A percentile compares a stretch with the other conserved stretches of the same genome.
These are phyloP conservation scores for Dissophora ornata DNA, from an alignment of 192 early-diverging fungal genomes.

Conservation along the genomic window DNA sequence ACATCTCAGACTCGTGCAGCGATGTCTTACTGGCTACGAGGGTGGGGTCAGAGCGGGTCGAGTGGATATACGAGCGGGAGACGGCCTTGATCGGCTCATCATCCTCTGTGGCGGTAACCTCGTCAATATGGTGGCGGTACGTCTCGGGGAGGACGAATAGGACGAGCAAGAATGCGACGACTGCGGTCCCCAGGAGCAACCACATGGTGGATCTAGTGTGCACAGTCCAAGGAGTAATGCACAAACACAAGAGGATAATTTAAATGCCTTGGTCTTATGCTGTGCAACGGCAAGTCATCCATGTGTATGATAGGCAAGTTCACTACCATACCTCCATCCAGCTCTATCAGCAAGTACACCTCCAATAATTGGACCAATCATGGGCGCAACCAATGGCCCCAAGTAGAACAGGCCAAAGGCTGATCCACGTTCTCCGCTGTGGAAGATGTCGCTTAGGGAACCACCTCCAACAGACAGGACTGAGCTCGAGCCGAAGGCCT, in stretches of 20 bases:
- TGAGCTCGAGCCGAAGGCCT: slow-evolving; percentile 49
- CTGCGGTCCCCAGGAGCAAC: slow-evolving; percentile 36
- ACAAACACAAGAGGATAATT: too few relatives aligned
- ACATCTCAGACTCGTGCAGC: slow-evolving; percentile 1
- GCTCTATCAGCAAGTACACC: slow-evolving; percentile 32
- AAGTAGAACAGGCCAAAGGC: slow-evolving; percentile 54
- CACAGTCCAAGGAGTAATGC: not conserved
- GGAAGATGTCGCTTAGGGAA: slow-evolving; percentile 51
- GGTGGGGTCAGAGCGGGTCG: slow-evolving; percentile 40
- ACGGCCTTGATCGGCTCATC: not conserved
- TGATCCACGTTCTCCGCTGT: slow-evolving; percentile 46
- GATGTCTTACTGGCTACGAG: slow-evolving; percentile 38
- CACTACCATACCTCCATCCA: slow-evolving; percentile 32
- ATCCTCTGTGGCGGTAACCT: slow-evolving; percentile 30
- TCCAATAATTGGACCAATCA: slow-evolving; percentile 57
- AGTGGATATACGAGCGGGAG: slow-evolving; percentile 21
- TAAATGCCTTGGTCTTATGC: too few relatives aligned
- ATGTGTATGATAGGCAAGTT: not conserved
- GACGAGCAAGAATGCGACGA: slow-evolving; percentile 35
- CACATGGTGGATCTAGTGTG: slow-evolving; percentile 40
- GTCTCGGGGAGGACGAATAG: slow-evolving; percentile 61
- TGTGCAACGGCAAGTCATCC: too few relatives aligned
- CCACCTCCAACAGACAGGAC: slow-evolving; percentile 52
- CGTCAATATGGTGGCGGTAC: slow-evolving; percentile 52
- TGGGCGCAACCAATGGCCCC: slow-evolving; percentile 49